Conservation (phyloP, 2,329 filamentous ascomycete genomes). For the Xylariomycetidae sp. region DNA sequence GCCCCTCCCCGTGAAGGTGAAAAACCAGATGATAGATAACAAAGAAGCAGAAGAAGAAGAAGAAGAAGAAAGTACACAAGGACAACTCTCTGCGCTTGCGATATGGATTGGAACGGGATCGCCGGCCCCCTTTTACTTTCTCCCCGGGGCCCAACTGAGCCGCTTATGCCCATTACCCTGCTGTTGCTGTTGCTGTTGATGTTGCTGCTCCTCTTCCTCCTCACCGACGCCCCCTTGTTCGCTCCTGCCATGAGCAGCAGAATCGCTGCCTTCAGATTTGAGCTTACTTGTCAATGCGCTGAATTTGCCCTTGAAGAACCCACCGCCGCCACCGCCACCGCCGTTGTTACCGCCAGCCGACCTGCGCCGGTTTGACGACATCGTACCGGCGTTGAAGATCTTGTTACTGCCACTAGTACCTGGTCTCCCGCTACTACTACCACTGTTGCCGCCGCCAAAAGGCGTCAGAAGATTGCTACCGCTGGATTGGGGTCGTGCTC, state of each 20-base stretch:
- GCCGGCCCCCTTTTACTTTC: too few species aligned
- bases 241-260: conserved; percentile 1
- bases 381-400: conserved; percentile 3
- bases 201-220: conserved; percentile 7
- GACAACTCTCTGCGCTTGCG: neutral
- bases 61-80: neutral
- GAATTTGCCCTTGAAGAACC: conserved; percentile 33
- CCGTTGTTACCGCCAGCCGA: too few species aligned
- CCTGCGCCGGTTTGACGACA: conserved; percentile 16
- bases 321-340: too few species aligned
- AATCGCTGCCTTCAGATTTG: conserved; percentile 18
- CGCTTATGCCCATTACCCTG: neutral
- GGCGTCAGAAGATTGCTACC: too few species aligned
- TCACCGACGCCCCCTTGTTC: conserved; percentile 11
- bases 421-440: conserved; percentile 16
- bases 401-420: conserved; percentile 6
- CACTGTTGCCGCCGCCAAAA: too few species aligned
- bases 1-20: too few species aligned
- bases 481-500: conserved; percentile 23
- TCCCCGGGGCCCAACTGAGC: neutral
- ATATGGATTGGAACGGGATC: too few species aligned
- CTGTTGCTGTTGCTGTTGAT: neutral
- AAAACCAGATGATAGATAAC: neutral
- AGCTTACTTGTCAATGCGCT: conserved; percentile 25
- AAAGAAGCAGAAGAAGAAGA: neutral